Conservation (phyloP, 2,329 filamentous ascomycete species). For the Penicillium sp. region DNA sequence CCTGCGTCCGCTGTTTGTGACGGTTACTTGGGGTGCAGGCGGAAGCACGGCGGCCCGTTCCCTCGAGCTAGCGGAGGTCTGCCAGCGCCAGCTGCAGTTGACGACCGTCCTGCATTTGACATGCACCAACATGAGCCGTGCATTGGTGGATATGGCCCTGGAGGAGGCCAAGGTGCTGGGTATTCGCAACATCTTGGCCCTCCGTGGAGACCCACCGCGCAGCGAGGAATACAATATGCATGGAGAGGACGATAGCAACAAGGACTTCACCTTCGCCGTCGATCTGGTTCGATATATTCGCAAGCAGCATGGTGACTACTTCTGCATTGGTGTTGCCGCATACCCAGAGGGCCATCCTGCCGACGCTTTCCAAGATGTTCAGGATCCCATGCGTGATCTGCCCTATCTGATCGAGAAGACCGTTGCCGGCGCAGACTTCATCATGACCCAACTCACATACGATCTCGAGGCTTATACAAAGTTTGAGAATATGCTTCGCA, state of each 20-base stretch:
- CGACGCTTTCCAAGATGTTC: conserved; percentile 80
- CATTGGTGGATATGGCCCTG: conserved; percentile 80
- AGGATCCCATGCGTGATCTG: conserved; percentile 65
- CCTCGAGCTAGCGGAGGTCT: conserved; percentile 90
- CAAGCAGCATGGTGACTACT: conserved; percentile 84
- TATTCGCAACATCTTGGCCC: conserved; percentile 87
- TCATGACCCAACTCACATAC: conserved; percentile 98
- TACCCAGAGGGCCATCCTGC: conserved; percentile 96
- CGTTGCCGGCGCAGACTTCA: conserved; percentile 88
- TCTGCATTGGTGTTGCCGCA: conserved; percentile 89
- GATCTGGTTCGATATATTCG: conserved; percentile 90
- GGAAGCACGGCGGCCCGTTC: conserved; percentile 89
- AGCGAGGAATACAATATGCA: conserved; percentile 80
- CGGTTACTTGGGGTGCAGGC: conserved; percentile 96
- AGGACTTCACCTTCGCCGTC: conserved; percentile 82
- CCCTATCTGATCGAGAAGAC: conserved; percentile 89
- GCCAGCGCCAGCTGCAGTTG: conserved; percentile 84
- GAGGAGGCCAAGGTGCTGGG: conserved; percentile 88
- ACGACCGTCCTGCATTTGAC: conserved; percentile 96
- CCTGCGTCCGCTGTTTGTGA: conserved; percentile 88
- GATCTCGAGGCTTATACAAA: conserved; percentile 77
- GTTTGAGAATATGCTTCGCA: conserved; percentile 74
- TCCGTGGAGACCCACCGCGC: conserved; percentile 86
- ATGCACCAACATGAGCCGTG: conserved; percentile 94
- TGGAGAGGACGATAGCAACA: conserved; percentile 60